These are phyloP conservation scores for Kwoniella shandongensis DNA, from an alignment of 768 basidiomycete genomes.

Conservation along the genomic window DNA sequence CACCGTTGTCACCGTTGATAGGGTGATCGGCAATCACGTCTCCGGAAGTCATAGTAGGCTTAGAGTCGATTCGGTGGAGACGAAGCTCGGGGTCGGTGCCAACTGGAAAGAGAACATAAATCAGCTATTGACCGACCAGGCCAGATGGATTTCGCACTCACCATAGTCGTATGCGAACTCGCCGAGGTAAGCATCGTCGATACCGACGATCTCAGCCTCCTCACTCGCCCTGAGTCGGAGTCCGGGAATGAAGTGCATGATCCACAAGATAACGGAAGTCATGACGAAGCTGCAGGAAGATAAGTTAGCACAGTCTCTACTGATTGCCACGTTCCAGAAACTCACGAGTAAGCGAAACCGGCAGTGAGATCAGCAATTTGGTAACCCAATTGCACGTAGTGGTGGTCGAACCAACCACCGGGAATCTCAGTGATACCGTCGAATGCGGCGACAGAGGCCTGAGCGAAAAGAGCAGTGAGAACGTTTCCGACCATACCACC, in stretches of 20 bases:
- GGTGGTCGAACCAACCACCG: slow-evolving; percentile 65
- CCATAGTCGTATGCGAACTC: slow-evolving; percentile 82
- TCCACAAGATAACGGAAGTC: slow-evolving; percentile 50
- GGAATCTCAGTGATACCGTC: slow-evolving; percentile 64
- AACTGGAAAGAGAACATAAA: slow-evolving; percentile 55
- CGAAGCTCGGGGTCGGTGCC: slow-evolving; percentile 64
- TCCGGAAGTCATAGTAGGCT: slow-evolving; percentile 28
- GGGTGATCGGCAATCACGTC: slow-evolving; percentile 27
- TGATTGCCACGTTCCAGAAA: too few relatives aligned
- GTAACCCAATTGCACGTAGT: slow-evolving; percentile 69
- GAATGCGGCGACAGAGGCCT: slow-evolving; percentile 63
- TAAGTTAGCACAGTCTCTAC: too few relatives aligned
- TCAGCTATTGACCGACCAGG: neutral
- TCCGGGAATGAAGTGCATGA: slow-evolving; percentile 55
- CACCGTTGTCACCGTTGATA: slow-evolving; percentile 9
- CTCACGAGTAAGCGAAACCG: slow-evolving; percentile 31
- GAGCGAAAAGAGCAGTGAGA: slow-evolving; percentile 73
- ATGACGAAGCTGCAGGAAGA: slow-evolving; percentile 40
- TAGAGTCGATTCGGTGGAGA: slow-evolving; percentile 45
- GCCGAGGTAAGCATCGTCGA: slow-evolving; percentile 69
- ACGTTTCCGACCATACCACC: slow-evolving; percentile 65
- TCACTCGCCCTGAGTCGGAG: slow-evolving; percentile 48
- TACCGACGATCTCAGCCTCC: slow-evolving; percentile 54
- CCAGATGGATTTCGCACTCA: neutral
- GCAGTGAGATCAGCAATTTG: slow-evolving; percentile 58